Evolutionary conservation across 2,329 filamentous ascomycete species (phyloP).

Genomic region (Trichoderma harzianum): DNA sequence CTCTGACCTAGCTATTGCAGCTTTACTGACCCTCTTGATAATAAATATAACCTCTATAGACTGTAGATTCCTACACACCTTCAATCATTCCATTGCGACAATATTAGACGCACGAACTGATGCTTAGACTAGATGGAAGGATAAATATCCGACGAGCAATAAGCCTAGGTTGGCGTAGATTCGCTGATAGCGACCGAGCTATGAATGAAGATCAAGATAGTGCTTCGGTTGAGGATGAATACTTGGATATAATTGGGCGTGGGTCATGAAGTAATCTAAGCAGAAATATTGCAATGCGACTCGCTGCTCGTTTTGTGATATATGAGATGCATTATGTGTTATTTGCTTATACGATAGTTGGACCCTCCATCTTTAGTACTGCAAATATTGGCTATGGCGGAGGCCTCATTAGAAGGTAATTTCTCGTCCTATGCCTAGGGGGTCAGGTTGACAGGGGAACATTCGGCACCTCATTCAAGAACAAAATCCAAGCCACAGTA

Average conservation of each 20-base stretch:
- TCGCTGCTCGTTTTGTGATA: neutral
- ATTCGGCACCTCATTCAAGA: neutral
- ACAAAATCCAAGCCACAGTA: neutral
- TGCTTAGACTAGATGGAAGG: neutral
- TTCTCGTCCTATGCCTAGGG: neutral
- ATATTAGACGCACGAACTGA: neutral
- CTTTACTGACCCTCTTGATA: too few relatives aligned
- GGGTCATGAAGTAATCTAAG: neutral
- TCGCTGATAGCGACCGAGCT: neutral
- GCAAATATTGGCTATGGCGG: neutral
- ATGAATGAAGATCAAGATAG: neutral
- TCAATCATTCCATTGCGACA: too few relatives aligned
- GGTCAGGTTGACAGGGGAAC: neutral
- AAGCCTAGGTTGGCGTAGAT: neutral
- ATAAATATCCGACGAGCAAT: neutral
- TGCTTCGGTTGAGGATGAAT: neutral
- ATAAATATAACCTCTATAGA: too few relatives aligned
- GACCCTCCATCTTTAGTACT: neutral
- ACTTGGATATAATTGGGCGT: neutral
- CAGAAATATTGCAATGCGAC: neutral
- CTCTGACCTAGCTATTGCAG: too few relatives aligned
- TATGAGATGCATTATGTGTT: neutral
- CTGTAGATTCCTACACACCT: too few relatives aligned
- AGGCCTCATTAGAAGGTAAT: neutral
- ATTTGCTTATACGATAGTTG: neutral